These are phyloP conservation scores for Oryza australiensis DNA, from an alignment of 176 grass and related monocot genomes.

Conservation along the genomic window DNA sequence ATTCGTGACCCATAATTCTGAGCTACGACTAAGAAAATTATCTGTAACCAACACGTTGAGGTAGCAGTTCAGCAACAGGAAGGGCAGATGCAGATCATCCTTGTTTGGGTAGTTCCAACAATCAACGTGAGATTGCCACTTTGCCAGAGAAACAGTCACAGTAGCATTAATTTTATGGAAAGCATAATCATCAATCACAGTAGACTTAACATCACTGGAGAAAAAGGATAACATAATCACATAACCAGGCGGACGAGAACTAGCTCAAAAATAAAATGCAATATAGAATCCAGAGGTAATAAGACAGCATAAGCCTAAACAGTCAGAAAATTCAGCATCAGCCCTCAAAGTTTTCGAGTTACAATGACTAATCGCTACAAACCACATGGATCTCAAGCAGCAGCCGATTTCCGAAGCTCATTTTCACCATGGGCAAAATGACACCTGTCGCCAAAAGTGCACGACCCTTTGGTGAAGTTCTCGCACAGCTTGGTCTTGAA, in stretches of 20 bases:
- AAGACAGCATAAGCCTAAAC: slow-evolving; percentile 4
- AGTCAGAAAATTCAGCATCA: slow-evolving; percentile 26
- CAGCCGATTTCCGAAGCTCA: slow-evolving; percentile 57
- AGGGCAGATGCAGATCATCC: not conserved
- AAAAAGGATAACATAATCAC: not conserved
- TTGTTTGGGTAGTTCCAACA: not conserved
- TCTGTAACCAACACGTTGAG: no score
- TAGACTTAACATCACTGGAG: not conserved
- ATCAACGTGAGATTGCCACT: not conserved
- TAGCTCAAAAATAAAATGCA: not conserved
- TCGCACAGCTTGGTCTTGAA: slow-evolving; percentile 88
- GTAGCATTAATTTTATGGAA: not conserved
- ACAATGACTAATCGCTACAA: slow-evolving; percentile 12
- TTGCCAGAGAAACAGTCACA: not conserved
- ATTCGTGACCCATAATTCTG: no score
- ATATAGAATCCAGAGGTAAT: not conserved
- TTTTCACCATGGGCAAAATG: slow-evolving; percentile 73
- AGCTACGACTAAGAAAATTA: no score
- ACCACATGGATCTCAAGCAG: slow-evolving; percentile 26
- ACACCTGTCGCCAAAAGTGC: slow-evolving; percentile 73
- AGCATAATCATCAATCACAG: not conserved
- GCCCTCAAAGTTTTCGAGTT: not conserved
- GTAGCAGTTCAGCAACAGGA: not conserved
- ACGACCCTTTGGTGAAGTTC: slow-evolving; percentile 65
- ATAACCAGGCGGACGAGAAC: not conserved